Evolutionary conservation across 2,329 filamentous ascomycete genomes (phyloP).

Genomic region (Thielaviopsis musarum): DNA sequence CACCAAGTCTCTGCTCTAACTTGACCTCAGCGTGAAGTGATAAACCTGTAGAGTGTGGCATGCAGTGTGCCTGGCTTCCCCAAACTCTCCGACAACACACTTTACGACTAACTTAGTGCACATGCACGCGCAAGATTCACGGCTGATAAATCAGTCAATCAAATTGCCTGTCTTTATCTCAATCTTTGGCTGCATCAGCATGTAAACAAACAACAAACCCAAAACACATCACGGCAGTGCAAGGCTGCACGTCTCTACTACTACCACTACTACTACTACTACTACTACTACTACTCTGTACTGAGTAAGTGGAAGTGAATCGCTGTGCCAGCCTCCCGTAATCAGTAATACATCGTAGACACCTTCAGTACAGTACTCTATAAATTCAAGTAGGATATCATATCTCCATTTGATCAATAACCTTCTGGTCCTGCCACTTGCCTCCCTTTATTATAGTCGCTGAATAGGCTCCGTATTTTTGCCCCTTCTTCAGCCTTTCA

Average conservation of each 20-base stretch:
- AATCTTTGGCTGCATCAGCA: not conserved
- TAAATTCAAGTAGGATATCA: not conserved
- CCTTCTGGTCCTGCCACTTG: not conserved
- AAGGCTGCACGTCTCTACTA: not conserved
- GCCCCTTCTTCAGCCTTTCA: not conserved
- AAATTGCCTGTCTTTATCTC: not conserved
- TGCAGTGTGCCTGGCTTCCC: not conserved
- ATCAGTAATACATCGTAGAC: not conserved
- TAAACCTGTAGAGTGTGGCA: not conserved
- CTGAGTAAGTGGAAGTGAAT: too few species aligned
- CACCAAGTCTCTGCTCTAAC: not conserved
- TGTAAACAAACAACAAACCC: not conserved
- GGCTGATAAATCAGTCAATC: not conserved
- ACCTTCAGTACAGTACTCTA: not conserved
- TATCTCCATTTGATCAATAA: not conserved
- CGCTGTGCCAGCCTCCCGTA: too few species aligned
- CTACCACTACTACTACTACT: too few species aligned
- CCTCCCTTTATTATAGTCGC: not conserved
- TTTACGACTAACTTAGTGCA: not conserved
- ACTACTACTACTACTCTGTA: too few species aligned
- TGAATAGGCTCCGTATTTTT: not conserved
- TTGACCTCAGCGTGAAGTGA: not conserved
- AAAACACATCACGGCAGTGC: not conserved
- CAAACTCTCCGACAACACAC: not conserved
- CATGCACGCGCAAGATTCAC: not conserved